Evolutionary conservation across 1,284 basidiomycete species (phyloP).

Genomic region (Tilletia walkeri): DNA sequence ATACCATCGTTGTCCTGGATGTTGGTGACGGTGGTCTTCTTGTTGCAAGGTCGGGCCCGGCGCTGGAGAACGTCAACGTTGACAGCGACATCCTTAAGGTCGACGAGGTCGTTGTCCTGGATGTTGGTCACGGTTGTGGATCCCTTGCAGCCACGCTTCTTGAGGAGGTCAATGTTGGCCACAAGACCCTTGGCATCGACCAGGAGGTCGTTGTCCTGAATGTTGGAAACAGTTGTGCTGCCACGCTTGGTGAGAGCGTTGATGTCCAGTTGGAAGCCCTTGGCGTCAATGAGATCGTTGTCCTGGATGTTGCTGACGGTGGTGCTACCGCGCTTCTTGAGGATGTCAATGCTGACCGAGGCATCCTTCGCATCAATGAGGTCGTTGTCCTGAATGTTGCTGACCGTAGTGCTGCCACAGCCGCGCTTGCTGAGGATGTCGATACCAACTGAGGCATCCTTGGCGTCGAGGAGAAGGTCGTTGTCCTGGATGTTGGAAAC

Average conservation of each 20-base stretch:
- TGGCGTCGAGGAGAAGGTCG: constrained; percentile 2
- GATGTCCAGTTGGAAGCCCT: not conserved
- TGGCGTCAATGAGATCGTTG: not conserved
- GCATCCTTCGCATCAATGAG: constrained; percentile 5
- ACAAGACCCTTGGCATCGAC: not conserved
- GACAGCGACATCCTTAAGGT: not conserved
- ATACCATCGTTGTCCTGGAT: constrained; percentile 3
- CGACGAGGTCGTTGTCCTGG: constrained; percentile 4
- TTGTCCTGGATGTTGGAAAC: constrained; percentile 10
- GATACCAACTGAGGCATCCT: not conserved
- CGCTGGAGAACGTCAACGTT: constrained; percentile 6
- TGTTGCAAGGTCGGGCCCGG: not conserved
- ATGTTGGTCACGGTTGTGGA: not conserved
- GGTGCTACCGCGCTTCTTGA: not conserved
- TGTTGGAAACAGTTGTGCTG: not conserved
- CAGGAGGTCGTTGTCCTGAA: not conserved
- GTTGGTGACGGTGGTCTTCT: not conserved
- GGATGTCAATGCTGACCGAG: not conserved
- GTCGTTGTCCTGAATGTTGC: constrained; percentile 11
- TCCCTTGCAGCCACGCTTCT: constrained; percentile 9
- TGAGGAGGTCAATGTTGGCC: not conserved
- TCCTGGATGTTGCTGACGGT: constrained; percentile 11
- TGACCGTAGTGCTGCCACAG: not conserved
- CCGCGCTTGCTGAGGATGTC: constrained; percentile 2
- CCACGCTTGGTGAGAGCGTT: not conserved